These are phyloP conservation scores for Trichosanthes cucumerina DNA, from an alignment of 306 rosid genomes.

Conservation along the genomic window DNA sequence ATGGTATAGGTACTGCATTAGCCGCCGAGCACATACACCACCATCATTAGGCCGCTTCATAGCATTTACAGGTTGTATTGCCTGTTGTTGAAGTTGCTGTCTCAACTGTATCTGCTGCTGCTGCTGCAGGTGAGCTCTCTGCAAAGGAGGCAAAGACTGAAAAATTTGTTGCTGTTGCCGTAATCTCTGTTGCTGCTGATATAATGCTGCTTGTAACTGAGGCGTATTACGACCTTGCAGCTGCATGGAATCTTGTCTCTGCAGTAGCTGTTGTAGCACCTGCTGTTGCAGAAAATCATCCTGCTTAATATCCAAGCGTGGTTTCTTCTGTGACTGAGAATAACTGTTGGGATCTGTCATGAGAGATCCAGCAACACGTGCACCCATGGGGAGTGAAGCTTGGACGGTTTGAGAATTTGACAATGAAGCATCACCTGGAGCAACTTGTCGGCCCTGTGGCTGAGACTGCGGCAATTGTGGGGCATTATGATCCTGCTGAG, in stretches of 20 bases:
- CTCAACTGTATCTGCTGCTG: constrained; percentile 21
- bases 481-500: constrained; percentile 68
- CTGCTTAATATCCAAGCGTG: constrained; percentile 73
- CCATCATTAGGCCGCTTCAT: constrained; percentile 9
- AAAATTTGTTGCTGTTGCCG: constrained; percentile 51
- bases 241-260: constrained; percentile 18
- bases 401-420: constrained; percentile 47
- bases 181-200: constrained; percentile 27
- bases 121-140: constrained; percentile 38
- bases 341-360: constrained; percentile 54
- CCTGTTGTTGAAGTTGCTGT: constrained; percentile 21
- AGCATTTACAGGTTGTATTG: constrained; percentile 8
- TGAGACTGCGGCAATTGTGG: constrained; percentile 63
- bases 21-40: constrained; percentile 26
- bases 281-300: constrained; percentile 41
- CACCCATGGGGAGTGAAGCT: constrained; percentile 42
- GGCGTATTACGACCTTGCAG: constrained; percentile 13
- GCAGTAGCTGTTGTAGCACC: constrained; percentile 14
- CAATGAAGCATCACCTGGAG: constrained; percentile 51
- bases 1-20: constrained; percentile 33
- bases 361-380: constrained; percentile 49
- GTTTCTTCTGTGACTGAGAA: constrained; percentile 63
- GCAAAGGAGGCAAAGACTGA: constrained; percentile 82
- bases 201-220: constrained; percentile 29
- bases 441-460: constrained; percentile 49